Percentiles rank a stretch among this genome's conserved stretches.
These are phyloP conservation scores for Hippophae rhamnoides DNA, from an alignment of 306 rosid genomes.

Conservation along the genomic window DNA sequence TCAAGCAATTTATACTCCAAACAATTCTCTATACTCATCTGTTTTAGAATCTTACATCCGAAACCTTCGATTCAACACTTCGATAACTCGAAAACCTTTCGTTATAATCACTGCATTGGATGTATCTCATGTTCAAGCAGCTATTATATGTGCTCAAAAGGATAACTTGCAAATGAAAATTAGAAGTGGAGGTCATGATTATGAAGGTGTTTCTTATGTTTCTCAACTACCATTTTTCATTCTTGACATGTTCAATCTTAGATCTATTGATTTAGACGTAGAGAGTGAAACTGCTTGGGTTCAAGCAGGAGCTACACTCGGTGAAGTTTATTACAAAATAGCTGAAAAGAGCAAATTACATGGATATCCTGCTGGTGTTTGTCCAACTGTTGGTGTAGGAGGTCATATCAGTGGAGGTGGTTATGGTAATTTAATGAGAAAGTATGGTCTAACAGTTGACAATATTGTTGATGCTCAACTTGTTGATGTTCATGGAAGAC, in stretches of 20 bases:
- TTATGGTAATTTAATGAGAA: conserved; percentile 39
- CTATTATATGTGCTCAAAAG: conserved; percentile 37
- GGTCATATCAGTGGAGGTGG: conserved; percentile 35
- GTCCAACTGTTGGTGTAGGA: conserved; percentile 36
- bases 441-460: conserved; percentile 34
- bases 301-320: conserved; percentile 42
- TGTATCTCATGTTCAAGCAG: conserved; percentile 44
- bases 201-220: conserved; percentile 50
- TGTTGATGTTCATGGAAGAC: conserved; percentile 25
- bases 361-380: conserved; percentile 35
- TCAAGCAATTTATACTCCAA: conserved; percentile 38
- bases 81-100: conserved; percentile 40
- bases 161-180: conserved; percentile 51
- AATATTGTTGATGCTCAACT: conserved; percentile 25
- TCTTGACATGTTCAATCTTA: conserved; percentile 60
- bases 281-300: conserved; percentile 48
- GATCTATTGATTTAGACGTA: conserved; percentile 34
- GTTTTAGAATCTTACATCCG: conserved; percentile 38
- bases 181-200: conserved; percentile 69
- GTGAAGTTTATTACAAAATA: conserved; percentile 30
- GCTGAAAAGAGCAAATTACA: conserved; percentile 27
- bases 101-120: conserved; percentile 56
- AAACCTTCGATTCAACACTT: conserved; percentile 53
- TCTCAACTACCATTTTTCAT: conserved; percentile 45
- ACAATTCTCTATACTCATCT: conserved; percentile 34